phyloP scores from a whole-genome alignment of 148 eudicot genomes.

The Camellia lanceoleosa region DNA sequence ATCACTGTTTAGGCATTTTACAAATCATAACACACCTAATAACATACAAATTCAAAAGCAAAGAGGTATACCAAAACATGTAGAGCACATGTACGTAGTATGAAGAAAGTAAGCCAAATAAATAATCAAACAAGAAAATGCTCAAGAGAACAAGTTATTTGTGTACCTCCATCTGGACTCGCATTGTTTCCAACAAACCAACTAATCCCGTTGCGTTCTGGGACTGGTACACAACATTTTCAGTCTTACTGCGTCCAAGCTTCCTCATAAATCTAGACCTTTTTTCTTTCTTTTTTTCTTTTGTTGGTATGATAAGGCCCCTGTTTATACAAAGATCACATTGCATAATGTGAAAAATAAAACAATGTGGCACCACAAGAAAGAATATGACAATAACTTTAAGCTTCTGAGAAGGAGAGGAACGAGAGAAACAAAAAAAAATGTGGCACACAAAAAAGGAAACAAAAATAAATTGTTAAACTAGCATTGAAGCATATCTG shows the following conservation, averaged over 20 bases:
- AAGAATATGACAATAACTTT: background rate
- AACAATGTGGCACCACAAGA: background rate
- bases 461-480: background rate
- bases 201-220: slow-evolving; percentile 71
- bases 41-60: background rate
- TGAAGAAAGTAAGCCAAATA: background rate
- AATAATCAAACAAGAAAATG: slow-evolving; percentile 7
- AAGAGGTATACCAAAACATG: background rate
- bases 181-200: slow-evolving; percentile 90
- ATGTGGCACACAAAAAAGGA: slow-evolving; percentile 10
- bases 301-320: slow-evolving; percentile 89
- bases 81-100: background rate
- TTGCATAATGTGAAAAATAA: background rate
- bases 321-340: slow-evolving; percentile 33
- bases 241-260: slow-evolving; percentile 89
- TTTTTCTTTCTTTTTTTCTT: slow-evolving; percentile 94
- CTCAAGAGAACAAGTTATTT: slow-evolving; percentile 11
- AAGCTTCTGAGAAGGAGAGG: background rate
- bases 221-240: slow-evolving; percentile 50
- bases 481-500: slow-evolving; percentile 10
- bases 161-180: slow-evolving; percentile 97
- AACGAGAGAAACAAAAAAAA: slow-evolving; percentile 13
- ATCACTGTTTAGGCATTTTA: background rate
- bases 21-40: background rate
- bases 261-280: slow-evolving; percentile 77